phyloP scores from a whole-genome alignment of 768 basidiomycete species.

The Hebeloma cylindrosporum region DNA sequence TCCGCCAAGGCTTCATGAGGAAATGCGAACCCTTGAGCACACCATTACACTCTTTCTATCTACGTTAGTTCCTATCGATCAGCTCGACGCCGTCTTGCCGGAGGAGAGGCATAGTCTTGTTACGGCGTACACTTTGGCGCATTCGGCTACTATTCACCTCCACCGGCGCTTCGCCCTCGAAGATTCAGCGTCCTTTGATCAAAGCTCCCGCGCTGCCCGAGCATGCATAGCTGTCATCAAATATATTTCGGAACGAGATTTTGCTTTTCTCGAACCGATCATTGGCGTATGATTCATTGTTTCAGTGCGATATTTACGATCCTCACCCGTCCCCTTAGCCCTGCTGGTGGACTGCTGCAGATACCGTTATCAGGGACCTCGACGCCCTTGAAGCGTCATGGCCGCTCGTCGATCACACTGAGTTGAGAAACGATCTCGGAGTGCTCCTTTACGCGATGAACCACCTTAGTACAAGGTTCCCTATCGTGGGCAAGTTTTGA shows the following conservation, averaged over 20 bases:
- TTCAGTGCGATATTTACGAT: constrained; percentile 6
- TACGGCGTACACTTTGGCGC: constrained; percentile 62
- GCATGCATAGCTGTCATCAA: constrained; percentile 60
- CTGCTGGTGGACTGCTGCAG: constrained; percentile 71
- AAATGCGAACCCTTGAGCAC: constrained; percentile 61
- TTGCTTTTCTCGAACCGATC: constrained; percentile 74
- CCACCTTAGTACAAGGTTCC: constrained; percentile 58
- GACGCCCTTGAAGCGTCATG: constrained; percentile 62
- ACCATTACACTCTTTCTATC: constrained; percentile 63
- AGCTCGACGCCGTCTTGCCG: constrained; percentile 52
- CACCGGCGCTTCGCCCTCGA: constrained; percentile 61
- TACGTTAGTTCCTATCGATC: constrained; percentile 63
- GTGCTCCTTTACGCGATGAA: constrained; percentile 65
- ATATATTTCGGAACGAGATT: constrained; percentile 62
- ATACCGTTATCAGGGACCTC: constrained; percentile 67
- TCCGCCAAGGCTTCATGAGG: constrained; percentile 51
- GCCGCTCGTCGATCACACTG: constrained; percentile 56
- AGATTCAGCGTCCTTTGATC: constrained; percentile 61
- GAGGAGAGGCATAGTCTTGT: constrained; percentile 63
- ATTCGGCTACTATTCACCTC: constrained; percentile 65
- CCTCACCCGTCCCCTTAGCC: constrained; percentile 39
- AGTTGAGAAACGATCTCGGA: constrained; percentile 61
- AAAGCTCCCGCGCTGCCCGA: constrained; percentile 64
- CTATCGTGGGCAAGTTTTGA: constrained; percentile 46
- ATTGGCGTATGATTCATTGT: constrained; percentile 54